Evolutionary conservation across 805 yeast genomes (phyloP), one percentile per base, ranked within the genome.

Genomic region (Kockiozyma suomiensis): DNA sequence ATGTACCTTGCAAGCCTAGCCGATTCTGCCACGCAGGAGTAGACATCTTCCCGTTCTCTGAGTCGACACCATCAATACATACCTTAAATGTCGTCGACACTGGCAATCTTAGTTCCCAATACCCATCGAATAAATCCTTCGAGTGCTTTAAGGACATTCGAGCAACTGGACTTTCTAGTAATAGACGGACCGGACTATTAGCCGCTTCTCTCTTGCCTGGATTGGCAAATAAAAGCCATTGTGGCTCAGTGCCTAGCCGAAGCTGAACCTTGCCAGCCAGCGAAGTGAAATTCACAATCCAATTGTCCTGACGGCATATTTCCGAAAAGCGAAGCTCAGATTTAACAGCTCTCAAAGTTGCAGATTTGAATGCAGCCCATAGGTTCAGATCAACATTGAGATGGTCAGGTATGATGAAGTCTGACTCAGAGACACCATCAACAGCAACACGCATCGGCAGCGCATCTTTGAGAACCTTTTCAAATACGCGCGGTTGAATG

Each of bases 151-250:
- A 38, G 12, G 47, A 35, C 55, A 50, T 50, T 23, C 60, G 37
- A 17, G 60, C 60, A n/a, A 56, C 38, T 8, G 60, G 60, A 23
- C 47, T 21, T 25, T 50, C 55, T n/a, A 56, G 47, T 32, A 56
- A 19, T 12, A 19, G 2, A 12, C 60, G 38, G 32, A 56, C 19
- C 7, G 46, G 46, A 28, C 60, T 56, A 17, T 50, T 56, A 13
- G 55, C 51, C 19, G 60, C 50, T 15, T 50, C 60, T 19, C 5
- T 26, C 19, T 41, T 35, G 40, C 30, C 41, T n/a, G 51, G 45
- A 12, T 43, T 50, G 12, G 50, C 59, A 33, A 42, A 56, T 4
- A 56, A 33, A 6, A 50, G 26, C 60, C 60, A 56, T 26, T 43
- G 48, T 12, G 51, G 51, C 10, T 10, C 23, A 28, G 17, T 15